A percentile compares a stretch with the other conserved stretches of the same genome.
These are phyloP conservation scores for Tulasnella sp. DNA, from an alignment of 768 basidiomycete genomes.

Conservation along the genomic window DNA sequence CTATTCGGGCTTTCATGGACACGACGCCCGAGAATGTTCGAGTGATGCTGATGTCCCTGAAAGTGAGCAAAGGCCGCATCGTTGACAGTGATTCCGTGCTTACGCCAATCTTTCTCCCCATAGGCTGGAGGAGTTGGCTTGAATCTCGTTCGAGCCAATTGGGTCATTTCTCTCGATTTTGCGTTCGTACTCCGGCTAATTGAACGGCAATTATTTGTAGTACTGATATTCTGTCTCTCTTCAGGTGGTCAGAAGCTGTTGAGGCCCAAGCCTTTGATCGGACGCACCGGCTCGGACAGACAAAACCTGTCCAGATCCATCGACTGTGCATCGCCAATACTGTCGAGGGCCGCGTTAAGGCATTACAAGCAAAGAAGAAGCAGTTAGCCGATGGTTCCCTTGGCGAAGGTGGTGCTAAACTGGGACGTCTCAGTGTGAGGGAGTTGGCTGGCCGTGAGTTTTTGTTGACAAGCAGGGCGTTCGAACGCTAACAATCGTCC, in stretches of 20 bases:
- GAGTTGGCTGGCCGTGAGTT: neutral
- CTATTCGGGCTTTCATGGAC: constrained; percentile 58
- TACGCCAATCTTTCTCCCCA: constrained; percentile 41
- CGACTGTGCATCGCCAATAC: constrained; percentile 11
- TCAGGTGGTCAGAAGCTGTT: constrained; percentile 43
- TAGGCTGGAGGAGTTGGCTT: constrained; percentile 58
- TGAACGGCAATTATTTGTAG: neutral
- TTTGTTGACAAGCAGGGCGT: neutral
- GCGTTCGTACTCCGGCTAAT: neutral
- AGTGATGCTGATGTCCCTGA: constrained; percentile 30
- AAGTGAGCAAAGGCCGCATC: neutral
- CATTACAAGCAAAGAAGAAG: constrained; percentile 12
- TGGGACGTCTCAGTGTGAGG: neutral
- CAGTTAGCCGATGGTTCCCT: constrained; percentile 17
- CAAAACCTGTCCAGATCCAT: constrained; percentile 40
- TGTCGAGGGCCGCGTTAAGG: constrained; percentile 12
- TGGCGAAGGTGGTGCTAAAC: constrained; percentile 13
- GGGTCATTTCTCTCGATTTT: constrained; percentile 59
- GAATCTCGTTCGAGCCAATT: constrained; percentile 60
- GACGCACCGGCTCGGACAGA: constrained; percentile 57
- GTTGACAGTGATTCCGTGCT: constrained; percentile 49
- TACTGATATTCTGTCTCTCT: neutral
- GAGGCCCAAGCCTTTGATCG: constrained; percentile 61
- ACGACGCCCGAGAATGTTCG: constrained; percentile 41
- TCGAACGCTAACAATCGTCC: neutral